phyloP scores from a whole-genome alignment of 352 stramenopile species.

The Phytophthora niederhauseri region DNA sequence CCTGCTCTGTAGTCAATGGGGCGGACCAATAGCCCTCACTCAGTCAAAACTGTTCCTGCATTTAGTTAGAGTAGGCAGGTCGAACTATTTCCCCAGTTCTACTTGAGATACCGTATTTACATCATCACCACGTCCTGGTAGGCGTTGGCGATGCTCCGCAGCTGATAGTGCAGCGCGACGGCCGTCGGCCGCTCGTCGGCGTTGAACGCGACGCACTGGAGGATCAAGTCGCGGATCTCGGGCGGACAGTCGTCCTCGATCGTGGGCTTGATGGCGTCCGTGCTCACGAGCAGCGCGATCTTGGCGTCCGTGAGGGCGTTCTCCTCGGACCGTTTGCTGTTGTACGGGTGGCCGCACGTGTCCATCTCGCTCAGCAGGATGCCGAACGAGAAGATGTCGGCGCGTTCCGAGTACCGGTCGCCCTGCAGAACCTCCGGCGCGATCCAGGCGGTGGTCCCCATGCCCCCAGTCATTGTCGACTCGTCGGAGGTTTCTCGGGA shows the following conservation, averaged over 20 bases:
- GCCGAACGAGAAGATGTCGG: conserved; percentile 77
- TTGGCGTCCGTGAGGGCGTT: conserved; percentile 40
- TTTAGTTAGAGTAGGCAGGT: conserved; percentile 2
- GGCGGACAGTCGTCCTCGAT: conserved; percentile 51
- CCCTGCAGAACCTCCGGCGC: conserved; percentile 69
- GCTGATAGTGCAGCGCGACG: conserved; percentile 64
- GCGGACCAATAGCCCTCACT: not conserved
- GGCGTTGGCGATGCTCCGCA: conserved; percentile 36
- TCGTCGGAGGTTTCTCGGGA: conserved; percentile 32
- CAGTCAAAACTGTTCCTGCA: not conserved
- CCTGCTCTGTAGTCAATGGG: not conserved
- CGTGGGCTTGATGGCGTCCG: conserved; percentile 51
- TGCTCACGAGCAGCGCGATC: conserved; percentile 58
- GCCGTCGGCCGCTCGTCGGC: conserved; percentile 49
- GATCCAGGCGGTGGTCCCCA: conserved; percentile 64
- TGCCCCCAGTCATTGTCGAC: conserved; percentile 48
- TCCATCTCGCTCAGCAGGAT: conserved; percentile 59
- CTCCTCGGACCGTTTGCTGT: conserved; percentile 28
- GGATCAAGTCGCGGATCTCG: conserved; percentile 47
- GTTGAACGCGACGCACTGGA: conserved; percentile 50
- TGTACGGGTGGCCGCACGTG: conserved; percentile 45
- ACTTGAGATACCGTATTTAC: conserved; percentile 8
- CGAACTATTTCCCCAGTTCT: conserved; percentile 2
- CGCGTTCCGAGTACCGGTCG: conserved; percentile 58
- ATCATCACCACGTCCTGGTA: conserved; percentile 29